phyloP scores from a whole-genome alignment of 768 basidiomycete species.

The Russula earlei region DNA sequence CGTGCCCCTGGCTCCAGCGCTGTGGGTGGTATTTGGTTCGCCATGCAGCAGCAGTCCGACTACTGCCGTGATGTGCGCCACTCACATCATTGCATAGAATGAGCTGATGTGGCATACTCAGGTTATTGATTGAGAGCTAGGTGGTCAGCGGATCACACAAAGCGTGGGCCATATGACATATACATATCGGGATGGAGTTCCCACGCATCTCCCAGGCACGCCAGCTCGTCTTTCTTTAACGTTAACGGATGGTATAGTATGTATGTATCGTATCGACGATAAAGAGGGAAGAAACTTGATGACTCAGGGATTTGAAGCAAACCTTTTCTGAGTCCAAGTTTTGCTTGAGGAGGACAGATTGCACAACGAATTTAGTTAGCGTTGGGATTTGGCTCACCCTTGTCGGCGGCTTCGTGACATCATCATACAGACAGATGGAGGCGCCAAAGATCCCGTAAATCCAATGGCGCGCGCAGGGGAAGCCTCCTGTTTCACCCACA shows the following conservation, averaged over 20 bases:
- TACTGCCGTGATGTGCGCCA: conserved; percentile 2
- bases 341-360: background rate
- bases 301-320: background rate
- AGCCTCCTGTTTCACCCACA: background rate
- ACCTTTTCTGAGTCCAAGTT: background rate
- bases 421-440: background rate
- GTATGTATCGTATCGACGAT: too few species aligned
- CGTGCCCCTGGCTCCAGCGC: background rate
- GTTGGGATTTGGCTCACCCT: background rate
- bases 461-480: background rate
- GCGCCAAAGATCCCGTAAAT: background rate
- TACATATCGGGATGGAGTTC: background rate
- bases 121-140: too few species aligned
- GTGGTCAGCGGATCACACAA: background rate
- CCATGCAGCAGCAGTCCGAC: background rate
- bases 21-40: background rate
- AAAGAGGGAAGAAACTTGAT: background rate
- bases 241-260: too few species aligned
- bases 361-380: background rate
- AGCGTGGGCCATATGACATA: background rate
- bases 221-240: too few species aligned
- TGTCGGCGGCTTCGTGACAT: conserved; percentile 4
- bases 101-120: background rate
- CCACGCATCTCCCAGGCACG: conserved; percentile 5
- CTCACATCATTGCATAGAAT: background rate